Evolutionary conservation across 805 yeast genomes (phyloP), one percentile per base, ranked within the genome.

Genomic region (Suhomyces sp.): DNA sequence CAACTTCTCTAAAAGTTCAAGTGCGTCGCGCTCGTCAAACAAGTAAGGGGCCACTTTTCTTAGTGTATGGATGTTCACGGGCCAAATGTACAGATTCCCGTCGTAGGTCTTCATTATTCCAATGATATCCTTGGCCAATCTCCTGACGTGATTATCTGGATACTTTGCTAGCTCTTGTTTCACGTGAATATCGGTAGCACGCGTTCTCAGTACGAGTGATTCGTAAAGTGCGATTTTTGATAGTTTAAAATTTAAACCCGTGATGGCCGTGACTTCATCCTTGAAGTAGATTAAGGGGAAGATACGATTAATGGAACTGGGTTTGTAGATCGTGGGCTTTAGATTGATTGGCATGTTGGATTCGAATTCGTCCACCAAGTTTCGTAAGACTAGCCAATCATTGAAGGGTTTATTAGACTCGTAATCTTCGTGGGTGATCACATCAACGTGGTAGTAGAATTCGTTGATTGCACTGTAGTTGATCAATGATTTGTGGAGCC

Each of bases 101-200:
- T 72, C 75, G 50, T 73, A 74, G 2, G 76, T 69, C 48, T 63
- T 64, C 57, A 73, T 53, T 27, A 73, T 71, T 2, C 78, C 78
- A 35, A 73, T 61, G 6, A 72, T 60, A 33, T 73, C 77, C 49
- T 63, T 63, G 19, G 76, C 69, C 17, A 69, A 44, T 15, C 61
- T 59, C 29, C 63, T 63, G 7, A 57, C 53, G 50, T 63, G 67
- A 27, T 64, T 60, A 2, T 59, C 48, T 1, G 73, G 67, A 52
- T 62, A 67, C 33, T 60, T 59, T 3, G 53, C 55, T 10, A 61
- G 45, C 25, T 69, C 67, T 12, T 53, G 57, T 44, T 57, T 56
- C 1, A 62, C 63, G 22, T 46, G 47, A 2, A 54, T 47, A 27
- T 57, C 37, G 9, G 57, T 43, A 8, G 48, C 44, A 47, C 63